These are phyloP conservation scores for Paraglomus brasilianum DNA, from an alignment of 192 early-diverging fungal species.

Conservation along the genomic window DNA sequence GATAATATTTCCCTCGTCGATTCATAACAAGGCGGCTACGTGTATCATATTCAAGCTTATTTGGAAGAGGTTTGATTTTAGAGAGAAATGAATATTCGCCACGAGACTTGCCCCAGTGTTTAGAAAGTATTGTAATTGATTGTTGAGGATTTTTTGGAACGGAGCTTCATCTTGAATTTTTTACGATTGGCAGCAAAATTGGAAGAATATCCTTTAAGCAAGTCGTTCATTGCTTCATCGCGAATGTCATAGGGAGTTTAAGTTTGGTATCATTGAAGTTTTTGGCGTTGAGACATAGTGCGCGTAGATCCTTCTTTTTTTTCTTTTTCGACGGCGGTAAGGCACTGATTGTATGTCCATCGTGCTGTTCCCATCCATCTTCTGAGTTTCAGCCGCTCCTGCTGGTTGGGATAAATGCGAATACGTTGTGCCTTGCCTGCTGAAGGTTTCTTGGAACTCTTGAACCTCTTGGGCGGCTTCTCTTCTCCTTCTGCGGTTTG, in stretches of 20 bases:
- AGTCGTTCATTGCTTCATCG: conserved; percentile 18
- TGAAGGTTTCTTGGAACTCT: conserved; percentile 1
- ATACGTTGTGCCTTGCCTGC: conserved; percentile 9
- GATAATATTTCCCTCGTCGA: too few species aligned
- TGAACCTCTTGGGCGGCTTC: background rate
- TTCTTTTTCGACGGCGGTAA: conserved; percentile 9
- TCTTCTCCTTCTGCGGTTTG: background rate
- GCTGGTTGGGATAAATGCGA: background rate
- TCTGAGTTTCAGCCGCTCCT: conserved; percentile 11
- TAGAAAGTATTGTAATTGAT: conserved; percentile 18
- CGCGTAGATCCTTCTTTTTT: background rate
- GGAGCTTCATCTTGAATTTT: background rate
- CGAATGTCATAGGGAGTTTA: conserved; percentile 13
- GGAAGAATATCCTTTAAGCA: conserved; percentile 6
- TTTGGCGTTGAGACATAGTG: conserved; percentile 1
- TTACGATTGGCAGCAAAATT: conserved; percentile 10
- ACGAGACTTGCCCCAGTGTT: background rate
- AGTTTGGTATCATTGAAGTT: conserved; percentile 18
- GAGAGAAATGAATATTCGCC: background rate
- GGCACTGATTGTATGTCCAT: conserved; percentile 9
- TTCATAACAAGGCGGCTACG: too few species aligned
- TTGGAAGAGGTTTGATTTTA: background rate
- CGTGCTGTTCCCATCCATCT: background rate
- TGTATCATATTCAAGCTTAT: background rate
- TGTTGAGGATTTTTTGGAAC: conserved; percentile 5